These are phyloP conservation scores for Truncatella angustata DNA, from an alignment of 2,329 filamentous ascomycete species.

Conservation along the genomic window DNA sequence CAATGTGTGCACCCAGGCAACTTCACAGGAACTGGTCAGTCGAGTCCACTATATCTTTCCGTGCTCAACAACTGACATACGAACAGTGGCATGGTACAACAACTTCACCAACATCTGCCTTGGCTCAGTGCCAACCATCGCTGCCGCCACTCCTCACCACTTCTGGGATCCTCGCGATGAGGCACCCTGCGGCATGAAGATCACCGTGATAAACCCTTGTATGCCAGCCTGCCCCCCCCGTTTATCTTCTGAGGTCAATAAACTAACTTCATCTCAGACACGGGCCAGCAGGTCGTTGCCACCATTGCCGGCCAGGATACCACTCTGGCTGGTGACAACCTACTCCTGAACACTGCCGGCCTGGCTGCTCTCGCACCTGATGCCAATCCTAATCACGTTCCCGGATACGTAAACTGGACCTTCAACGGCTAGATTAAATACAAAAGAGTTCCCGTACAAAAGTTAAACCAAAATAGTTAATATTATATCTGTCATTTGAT, in stretches of 20 bases:
- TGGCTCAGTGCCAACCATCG: neutral
- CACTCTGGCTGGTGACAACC: neutral
- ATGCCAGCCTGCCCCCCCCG: neutral
- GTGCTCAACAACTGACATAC: neutral
- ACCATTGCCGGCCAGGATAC: neutral
- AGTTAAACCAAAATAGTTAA: no score
- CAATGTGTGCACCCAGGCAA: conserved; percentile 3
- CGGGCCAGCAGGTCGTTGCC: neutral
- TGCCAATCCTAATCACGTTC: conserved; percentile 2
- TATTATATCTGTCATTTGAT: no score
- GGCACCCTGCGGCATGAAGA: neutral
- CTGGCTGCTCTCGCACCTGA: conserved; percentile 3
- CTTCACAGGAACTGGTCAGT: conserved; percentile 5
- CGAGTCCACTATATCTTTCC: neutral
- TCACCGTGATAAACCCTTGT: conserved; percentile 3
- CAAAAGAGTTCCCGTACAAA: no score
- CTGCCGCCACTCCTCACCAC: neutral
- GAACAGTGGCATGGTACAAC: neutral
- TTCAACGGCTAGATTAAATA: conserved; percentile 4
- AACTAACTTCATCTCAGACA: neutral
- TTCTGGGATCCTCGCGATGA: conserved; percentile 6
- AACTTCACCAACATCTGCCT: conserved; percentile 3
- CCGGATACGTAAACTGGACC: neutral
- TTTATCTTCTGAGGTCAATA: neutral
- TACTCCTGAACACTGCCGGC: conserved; percentile 3